Base-by-base conservation (phyloP, 345 rosid genomes). In the Clarkia xantiana region DNA sequence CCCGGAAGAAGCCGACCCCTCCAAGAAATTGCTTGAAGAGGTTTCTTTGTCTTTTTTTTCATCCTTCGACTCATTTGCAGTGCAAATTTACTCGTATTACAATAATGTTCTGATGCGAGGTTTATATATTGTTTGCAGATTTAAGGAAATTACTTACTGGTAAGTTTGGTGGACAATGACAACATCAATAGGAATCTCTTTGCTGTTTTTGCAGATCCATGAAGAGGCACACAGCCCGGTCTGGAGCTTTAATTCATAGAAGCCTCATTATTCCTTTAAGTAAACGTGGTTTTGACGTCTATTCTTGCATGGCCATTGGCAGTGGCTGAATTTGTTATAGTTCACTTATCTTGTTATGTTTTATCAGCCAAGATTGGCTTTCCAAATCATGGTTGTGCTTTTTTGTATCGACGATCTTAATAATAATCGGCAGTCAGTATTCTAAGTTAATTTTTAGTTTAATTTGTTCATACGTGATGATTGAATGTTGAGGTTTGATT, bases 111-210 rank as follows among this genome's bases (percentile, higher is more conserved):
- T 17, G 3, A 46, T 2, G 10, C 3, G n/a, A 12, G 17, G 25
- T 9, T 0, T 2, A 39, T 0, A 17, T 29, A 13, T 22, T 47
- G 49, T 54, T 19, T 78, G 79, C 90, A 86, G 98, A 75, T 86
- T 57, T 78, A 86, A 63, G 74, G 67, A 69, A 76, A 62, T 70
- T 76, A 75, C 78, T 86, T 60, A 62, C 66, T 90, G 81, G 96
- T 81, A 18, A 90, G 96, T 76, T 77, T 90, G 80, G 97, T 84
- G 10, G 97, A 84, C 50, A 84, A 88, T 3, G 88, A 88, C 40
- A 81, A 77, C 66, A 56, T 88, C 59, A 48, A 71, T 12, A 75
- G 91, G 10, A 72, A 88, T 52, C 67, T 88, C 40, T 88, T 84
- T 4, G 44, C 76, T 7, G 80, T 68, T 40, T 84, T 88, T 34